Evolutionary conservation across 2,329 filamentous ascomycete genomes (phyloP).

Genomic region (Xylariaceae sp.): DNA sequence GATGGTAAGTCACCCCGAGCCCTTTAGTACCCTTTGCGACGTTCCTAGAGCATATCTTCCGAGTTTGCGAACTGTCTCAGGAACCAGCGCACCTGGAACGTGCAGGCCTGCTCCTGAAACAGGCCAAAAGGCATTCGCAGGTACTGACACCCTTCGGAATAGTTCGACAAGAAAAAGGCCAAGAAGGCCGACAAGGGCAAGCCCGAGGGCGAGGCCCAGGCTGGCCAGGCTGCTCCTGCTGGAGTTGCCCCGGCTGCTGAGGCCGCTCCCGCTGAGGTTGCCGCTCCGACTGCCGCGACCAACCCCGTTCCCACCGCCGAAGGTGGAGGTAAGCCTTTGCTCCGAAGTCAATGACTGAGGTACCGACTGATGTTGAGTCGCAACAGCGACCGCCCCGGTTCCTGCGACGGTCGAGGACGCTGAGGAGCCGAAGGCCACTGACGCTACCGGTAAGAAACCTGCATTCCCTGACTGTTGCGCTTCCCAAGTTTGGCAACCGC

Average conservation of each 20-base stretch:
- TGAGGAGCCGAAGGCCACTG: conserved; percentile 15
- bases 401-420: conserved; percentile 22
- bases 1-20: no score
- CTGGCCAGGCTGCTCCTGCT: conserved; percentile 3
- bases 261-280: conserved; percentile 6
- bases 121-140: conserved; percentile 18
- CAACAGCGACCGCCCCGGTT: conserved; percentile 10
- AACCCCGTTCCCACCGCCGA: background rate
- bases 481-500: conserved; percentile 1
- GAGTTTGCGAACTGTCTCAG: no score
- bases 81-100: no score
- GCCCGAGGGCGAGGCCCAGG: conserved; percentile 15
- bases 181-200: conserved; percentile 21
- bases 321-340: no score
- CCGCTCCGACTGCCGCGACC: background rate
- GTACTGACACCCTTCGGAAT: conserved; percentile 11
- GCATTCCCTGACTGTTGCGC: conserved; percentile 3
- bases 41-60: no score
- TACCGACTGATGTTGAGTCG: no score
- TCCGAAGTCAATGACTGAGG: no score
- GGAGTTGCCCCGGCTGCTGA: conserved; percentile 1
- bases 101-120: no score
- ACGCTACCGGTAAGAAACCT: conserved; percentile 19
- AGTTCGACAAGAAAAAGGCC: conserved; percentile 15
- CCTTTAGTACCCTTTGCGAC: no score